Base-by-base conservation (phyloP, 805 yeast species). In the Tetrapisispora fleetii region DNA sequence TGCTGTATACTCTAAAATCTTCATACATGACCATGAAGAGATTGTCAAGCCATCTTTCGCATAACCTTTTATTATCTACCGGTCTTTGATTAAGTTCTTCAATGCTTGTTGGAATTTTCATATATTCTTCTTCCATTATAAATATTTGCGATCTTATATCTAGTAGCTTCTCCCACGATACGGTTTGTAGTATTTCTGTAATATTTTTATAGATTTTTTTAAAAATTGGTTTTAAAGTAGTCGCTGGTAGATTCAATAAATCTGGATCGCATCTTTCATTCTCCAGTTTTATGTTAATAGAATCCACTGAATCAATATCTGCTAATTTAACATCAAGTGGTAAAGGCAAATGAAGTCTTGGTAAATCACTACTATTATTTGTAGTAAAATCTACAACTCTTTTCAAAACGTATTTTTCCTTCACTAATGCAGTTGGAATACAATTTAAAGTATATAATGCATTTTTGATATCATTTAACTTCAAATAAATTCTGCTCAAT, bases 31-130 rank as follows among this genome's bases (percentile, higher is more conserved):
- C 72, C 62, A 81, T 66, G 59, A 85, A 82, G 45, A 85, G 67
- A 55, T 80, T 80, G 53, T 85, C 93, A 33, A 86, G 68, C 88
- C 95, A 83, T 44, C 78, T 69, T 57, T 82, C 89, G 59, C 91
- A 84, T 35, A 78, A 66, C 27, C 83, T 71, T 54, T 81, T 43
- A 24, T 43, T 43, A 7, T 32, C 30, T 22, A 19, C 33, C 14
- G 33, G 36, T 30, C 27, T 37, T 19, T 37, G 18, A 17, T 38
- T 44, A 19, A 37, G 19, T 21, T 37, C 43, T 45, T 19, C 32
- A 16, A 35, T 48, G 32, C 52, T 51, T 37, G 54, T 50, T 5
- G 51, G 22, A 14, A 39, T 40, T 4, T 50, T 41, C 19, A 17
- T 57, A 53, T 75, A 76, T 55, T 78, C 81, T 50, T 76, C 79